Percentiles rank a stretch among this genome's conserved stretches.
Conservation (phyloP, 805 yeast genomes). For the Metschnikowia vanudenii region DNA sequence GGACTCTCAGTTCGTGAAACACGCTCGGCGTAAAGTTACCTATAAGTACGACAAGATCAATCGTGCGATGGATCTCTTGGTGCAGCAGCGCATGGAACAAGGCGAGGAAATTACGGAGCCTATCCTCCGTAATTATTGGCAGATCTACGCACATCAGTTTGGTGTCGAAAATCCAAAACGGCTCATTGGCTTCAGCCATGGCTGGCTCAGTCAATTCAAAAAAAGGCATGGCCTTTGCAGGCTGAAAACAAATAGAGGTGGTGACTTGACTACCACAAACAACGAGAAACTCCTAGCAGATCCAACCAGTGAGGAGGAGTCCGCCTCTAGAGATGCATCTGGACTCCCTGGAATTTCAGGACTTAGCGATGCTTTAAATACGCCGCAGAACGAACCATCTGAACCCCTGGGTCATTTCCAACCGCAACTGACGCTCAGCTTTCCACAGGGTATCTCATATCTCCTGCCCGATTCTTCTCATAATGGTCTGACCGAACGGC, state of each 20-base stretch:
- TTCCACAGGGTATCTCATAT: slow-evolving; percentile 11
- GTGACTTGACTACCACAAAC: slow-evolving; percentile 15
- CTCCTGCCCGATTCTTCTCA: neutral
- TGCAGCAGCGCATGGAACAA: slow-evolving; percentile 41
- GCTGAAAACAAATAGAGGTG: slow-evolving; percentile 26
- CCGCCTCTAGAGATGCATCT: neutral
- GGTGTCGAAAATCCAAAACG: slow-evolving; percentile 64
- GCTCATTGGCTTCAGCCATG: slow-evolving; percentile 54
- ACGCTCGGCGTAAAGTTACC: slow-evolving; percentile 36
- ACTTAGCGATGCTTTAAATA: neutral
- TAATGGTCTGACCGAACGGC: neutral
- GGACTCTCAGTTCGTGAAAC: slow-evolving; percentile 28
- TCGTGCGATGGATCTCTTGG: slow-evolving; percentile 56
- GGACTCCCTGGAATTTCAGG: neutral
- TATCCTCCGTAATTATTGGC: slow-evolving; percentile 55
- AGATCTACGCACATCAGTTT: slow-evolving; percentile 49
- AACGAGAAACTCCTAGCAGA: slow-evolving; percentile 8
- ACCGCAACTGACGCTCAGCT: slow-evolving; percentile 13
- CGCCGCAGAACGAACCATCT: neutral
- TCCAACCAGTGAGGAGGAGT: slow-evolving; percentile 4
- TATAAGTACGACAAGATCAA: slow-evolving; percentile 59
- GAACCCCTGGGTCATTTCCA: slow-evolving; percentile 3
- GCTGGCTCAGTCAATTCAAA: slow-evolving; percentile 62
- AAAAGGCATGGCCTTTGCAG: slow-evolving; percentile 50
- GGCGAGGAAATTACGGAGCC: slow-evolving; percentile 55